Base-by-base conservation (phyloP, 2,329 filamentous ascomycete species). In the Stachybotrys chlorohalonatus region DNA sequence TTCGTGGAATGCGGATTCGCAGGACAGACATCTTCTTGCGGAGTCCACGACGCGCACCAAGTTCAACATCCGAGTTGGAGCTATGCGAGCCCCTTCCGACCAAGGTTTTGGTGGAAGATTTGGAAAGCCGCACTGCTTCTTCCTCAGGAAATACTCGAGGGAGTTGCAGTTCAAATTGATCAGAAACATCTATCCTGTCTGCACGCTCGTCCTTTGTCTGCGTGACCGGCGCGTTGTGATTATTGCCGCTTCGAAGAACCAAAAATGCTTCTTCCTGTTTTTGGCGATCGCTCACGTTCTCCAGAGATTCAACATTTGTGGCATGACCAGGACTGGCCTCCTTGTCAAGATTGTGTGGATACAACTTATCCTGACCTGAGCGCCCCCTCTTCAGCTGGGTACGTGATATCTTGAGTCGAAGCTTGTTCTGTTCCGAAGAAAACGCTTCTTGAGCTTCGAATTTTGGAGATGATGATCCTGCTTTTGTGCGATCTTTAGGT, bases 81-180 rank as follows among this genome's bases (percentile, higher is more conserved):
- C 57, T 59, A 47, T 31, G 55, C 17, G 45, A 57, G 16, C 60
- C 54, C 36, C 55, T 53, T 30, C 60, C 46, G 8, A 51, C 52
- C 32, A 53, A 53, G 47, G 55, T 55, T 17, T 52, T 53, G 7
- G 51, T 55, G 13, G 57, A 57, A 17, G 53, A 51, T 46, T 53
- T 56, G 30, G 56, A 55, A 15, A n/a, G 8, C 11, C 52, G 49
- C 16, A 55, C 54, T 8, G 52, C 55, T 50, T 47, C 57, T 47
- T 60, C 55, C 5, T 48, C 56, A 50, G 54, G 51, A 6, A 58
- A 55, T 2, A 65, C 63, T 4, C 62, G 60, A 7, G 68, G 68
- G 54, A 68, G 69, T 11, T 63, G 54, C 53, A 72, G 67, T 48
- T 69, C 68, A 53, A 71, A 70, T 47, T 68, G 69, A 31, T 71